Evolutionary conservation across 371 early-diverging fungal species (phyloP).

Genomic region (Haplosporangium sp.): DNA sequence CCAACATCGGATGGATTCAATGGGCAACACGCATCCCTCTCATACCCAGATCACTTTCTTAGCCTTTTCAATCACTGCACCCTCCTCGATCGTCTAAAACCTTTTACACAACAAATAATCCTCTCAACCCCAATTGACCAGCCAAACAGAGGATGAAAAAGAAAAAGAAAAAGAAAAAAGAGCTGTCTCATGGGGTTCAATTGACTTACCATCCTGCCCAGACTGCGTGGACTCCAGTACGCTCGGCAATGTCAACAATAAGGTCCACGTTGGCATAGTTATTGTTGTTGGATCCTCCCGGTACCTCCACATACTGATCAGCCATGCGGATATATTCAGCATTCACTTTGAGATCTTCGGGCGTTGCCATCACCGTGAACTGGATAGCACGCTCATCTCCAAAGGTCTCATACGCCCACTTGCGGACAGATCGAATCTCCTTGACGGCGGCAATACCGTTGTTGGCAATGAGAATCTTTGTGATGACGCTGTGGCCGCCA

Average conservation of each 20-base stretch:
- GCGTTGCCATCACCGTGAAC: slow-evolving; percentile 98
- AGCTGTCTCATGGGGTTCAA: neutral
- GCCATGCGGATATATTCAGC: slow-evolving; percentile 99
- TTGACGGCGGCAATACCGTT: slow-evolving; percentile 99
- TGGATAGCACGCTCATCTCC: slow-evolving; percentile 95
- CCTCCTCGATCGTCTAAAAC: no score
- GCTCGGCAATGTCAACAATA: slow-evolving; percentile 97
- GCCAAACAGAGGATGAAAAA: no score
- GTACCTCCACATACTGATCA: slow-evolving; percentile 97
- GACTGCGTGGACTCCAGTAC: slow-evolving; percentile 90
- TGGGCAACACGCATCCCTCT: neutral
- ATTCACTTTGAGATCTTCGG: slow-evolving; percentile 96
- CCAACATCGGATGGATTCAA: neutral
- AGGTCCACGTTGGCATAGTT: slow-evolving; percentile 98
- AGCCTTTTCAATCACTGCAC: no score
- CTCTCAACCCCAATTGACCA: no score
- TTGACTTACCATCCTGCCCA: slow-evolving; percentile 61
- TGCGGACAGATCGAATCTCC: slow-evolving; percentile 97
- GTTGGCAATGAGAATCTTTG: slow-evolving; percentile 96
- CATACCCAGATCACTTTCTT: no score
- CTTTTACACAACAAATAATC: no score
- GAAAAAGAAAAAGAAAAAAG: neutral
- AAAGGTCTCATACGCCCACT: slow-evolving; percentile 98
- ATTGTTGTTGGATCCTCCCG: slow-evolving; percentile 96
- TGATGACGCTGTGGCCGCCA: slow-evolving; percentile 90